These are phyloP conservation scores for Laburnicola sp. DNA, from an alignment of 2,329 filamentous ascomycete species.

Conservation along the genomic window DNA sequence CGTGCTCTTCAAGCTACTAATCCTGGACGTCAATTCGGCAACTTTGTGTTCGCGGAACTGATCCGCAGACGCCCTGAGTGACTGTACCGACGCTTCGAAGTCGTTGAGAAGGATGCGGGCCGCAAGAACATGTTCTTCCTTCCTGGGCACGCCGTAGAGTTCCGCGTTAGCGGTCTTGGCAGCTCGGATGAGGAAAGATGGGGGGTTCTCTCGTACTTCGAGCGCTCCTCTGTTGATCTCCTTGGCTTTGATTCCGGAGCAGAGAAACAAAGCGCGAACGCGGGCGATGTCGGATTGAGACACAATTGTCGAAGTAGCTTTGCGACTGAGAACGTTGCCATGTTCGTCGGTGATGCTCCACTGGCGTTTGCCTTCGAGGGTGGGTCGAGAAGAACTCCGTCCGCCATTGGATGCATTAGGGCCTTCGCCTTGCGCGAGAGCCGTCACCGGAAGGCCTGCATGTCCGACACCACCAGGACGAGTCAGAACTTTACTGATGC, in stretches of 20 bases:
- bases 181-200: slow-evolving; percentile 44
- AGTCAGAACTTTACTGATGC: slow-evolving; percentile 38
- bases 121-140: slow-evolving; percentile 59
- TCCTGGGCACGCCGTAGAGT: slow-evolving; percentile 52
- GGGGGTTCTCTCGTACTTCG: slow-evolving; percentile 40
- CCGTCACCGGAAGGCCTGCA: slow-evolving; percentile 35
- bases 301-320: slow-evolving; percentile 23
- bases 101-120: slow-evolving; percentile 54
- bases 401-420: slow-evolving; percentile 13
- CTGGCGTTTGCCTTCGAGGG: slow-evolving; percentile 51
- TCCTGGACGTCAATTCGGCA: slow-evolving; percentile 48
- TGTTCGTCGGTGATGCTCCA: slow-evolving; percentile 61
- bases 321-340: slow-evolving; percentile 42
- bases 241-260: slow-evolving; percentile 85
- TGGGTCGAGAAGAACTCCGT: slow-evolving; percentile 39
- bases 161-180: slow-evolving; percentile 49
- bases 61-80: slow-evolving; percentile 56
- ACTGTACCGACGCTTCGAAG: slow-evolving; percentile 51
- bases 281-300: slow-evolving; percentile 74
- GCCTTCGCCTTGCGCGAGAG: slow-evolving; percentile 25
- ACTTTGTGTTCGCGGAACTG: slow-evolving; percentile 54
- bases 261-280: slow-evolving; percentile 74
- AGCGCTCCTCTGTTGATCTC: slow-evolving; percentile 72
- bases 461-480: slow-evolving; percentile 34
- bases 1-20: slow-evolving; percentile 50